These are phyloP conservation scores for Plasmodiophora brassicae DNA, from an alignment of 208 protist species.

Conservation along the genomic window DNA sequence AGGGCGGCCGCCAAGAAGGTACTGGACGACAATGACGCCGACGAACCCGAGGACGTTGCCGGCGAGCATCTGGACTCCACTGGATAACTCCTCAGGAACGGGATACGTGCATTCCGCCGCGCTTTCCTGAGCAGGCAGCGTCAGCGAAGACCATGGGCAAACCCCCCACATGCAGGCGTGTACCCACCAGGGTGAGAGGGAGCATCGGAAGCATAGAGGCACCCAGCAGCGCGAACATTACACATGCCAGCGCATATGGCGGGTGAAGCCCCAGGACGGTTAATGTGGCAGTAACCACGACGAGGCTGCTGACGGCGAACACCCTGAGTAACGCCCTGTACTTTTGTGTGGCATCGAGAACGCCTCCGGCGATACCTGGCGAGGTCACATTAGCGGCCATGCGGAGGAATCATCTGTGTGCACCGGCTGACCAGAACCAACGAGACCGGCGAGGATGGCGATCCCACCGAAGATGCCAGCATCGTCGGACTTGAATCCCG, in stretches of 20 bases:
- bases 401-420: neutral
- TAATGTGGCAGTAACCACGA: neutral
- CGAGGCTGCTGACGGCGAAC: neutral
- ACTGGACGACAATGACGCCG: no score
- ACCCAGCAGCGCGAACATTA: neutral
- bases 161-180: no score
- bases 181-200: no score
- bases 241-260: neutral
- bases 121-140: neutral
- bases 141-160: no score
- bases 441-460: neutral
- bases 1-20: no score
- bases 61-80: neutral
- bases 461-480: neutral
- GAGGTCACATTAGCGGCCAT: no score
- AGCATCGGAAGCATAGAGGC: neutral
- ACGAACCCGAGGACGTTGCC: neutral
- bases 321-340: no score
- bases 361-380: no score
- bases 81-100: neutral
- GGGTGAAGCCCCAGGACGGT: neutral
- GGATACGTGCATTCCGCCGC: neutral
- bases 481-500: neutral
- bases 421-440: neutral
- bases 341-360: no score